A percentile compares a stretch with the other conserved stretches of the same genome.
phyloP scores from a whole-genome alignment of 2,329 filamentous ascomycete species.

The Exophiala spinifera region DNA sequence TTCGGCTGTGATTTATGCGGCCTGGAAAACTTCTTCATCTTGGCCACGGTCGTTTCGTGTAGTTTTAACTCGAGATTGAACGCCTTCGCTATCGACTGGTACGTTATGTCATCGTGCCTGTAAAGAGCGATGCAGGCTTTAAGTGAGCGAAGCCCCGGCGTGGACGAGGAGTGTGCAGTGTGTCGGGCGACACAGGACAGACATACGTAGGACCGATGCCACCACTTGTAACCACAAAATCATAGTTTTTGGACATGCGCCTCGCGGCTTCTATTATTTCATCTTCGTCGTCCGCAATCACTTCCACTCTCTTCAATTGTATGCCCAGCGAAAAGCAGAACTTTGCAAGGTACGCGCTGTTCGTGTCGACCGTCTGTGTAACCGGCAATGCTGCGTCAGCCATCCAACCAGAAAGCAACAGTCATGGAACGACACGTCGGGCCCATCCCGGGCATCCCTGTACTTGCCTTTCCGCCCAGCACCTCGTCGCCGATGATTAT shows the following conservation, averaged over 20 bases:
- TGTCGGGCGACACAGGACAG: background rate
- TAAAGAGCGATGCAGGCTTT: conserved; percentile 7
- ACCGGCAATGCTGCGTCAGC: background rate
- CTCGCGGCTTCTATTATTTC: conserved; percentile 86
- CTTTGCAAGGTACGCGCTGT: conserved; percentile 63
- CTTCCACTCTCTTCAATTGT: conserved; percentile 79
- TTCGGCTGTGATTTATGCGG: conserved; percentile 68
- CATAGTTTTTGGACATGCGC: conserved; percentile 84
- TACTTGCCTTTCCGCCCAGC: conserved; percentile 78
- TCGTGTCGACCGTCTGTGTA: conserved; percentile 61
- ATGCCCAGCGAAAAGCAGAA: conserved; percentile 65
- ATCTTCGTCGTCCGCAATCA: conserved; percentile 85
- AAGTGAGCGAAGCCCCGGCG: too few species aligned
- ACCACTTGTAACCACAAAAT: conserved; percentile 92
- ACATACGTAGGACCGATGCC: conserved; percentile 91
- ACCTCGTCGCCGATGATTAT: conserved; percentile 92
- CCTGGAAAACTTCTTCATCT: conserved; percentile 79
- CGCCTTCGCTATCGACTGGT: conserved; percentile 87
- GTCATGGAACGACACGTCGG: too few species aligned
- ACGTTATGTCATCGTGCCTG: conserved; percentile 97
- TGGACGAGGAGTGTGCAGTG: too few species aligned
- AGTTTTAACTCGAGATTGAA: conserved; percentile 74
- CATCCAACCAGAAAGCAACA: conserved; percentile 6
- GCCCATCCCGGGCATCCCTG: background rate
- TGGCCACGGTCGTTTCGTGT: conserved; percentile 71